A percentile compares a stretch with the other conserved stretches of the same genome.
Evolutionary conservation across 2,329 filamentous ascomycete genomes (phyloP).

Genomic region (Fusarium austroafricanum): DNA sequence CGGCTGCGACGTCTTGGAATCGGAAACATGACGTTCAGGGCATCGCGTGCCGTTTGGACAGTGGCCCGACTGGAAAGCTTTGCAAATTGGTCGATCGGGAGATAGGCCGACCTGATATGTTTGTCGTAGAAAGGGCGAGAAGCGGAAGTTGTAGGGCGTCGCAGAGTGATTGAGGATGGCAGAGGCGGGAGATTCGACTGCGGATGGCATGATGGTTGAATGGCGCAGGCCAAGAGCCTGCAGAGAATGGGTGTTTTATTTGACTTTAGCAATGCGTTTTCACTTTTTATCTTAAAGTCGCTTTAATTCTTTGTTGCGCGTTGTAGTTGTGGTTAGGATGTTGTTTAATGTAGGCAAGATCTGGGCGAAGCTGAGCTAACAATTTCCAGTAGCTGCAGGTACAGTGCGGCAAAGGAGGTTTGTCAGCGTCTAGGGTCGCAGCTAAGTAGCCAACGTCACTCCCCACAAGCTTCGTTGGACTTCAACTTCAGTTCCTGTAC

Average conservation of each 20-base stretch:
- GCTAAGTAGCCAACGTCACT: constrained; percentile 11
- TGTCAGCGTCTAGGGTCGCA: constrained; percentile 34
- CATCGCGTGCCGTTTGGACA: constrained; percentile 88
- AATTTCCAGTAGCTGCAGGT: constrained; percentile 35
- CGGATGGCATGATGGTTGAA: constrained; percentile 46
- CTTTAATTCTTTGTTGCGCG: not conserved
- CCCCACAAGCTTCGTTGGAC: constrained; percentile 16
- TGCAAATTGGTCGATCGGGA: constrained; percentile 83
- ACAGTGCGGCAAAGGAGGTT: constrained; percentile 16
- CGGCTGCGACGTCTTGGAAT: constrained; percentile 52
- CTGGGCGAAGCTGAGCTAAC: constrained; percentile 13
- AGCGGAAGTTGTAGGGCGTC: constrained; percentile 77
- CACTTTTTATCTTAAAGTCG: not conserved
- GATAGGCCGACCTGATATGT: constrained; percentile 88
- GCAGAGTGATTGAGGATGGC: constrained; percentile 68
- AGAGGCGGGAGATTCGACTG: constrained; percentile 48
- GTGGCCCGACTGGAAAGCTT: constrained; percentile 84
- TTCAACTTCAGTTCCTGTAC: not conserved
- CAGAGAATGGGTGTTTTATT: not conserved
- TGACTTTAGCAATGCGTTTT: not conserved
- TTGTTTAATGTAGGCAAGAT: constrained; percentile 8
- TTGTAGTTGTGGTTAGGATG: constrained; percentile 4
- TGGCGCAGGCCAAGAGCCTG: constrained; percentile 25
- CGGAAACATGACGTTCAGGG: constrained; percentile 79
- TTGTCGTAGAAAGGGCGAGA: constrained; percentile 84